Evolutionary conservation across 2,329 filamentous ascomycete species (phyloP).

Genomic region (Amesomyces nigricolor): DNA sequence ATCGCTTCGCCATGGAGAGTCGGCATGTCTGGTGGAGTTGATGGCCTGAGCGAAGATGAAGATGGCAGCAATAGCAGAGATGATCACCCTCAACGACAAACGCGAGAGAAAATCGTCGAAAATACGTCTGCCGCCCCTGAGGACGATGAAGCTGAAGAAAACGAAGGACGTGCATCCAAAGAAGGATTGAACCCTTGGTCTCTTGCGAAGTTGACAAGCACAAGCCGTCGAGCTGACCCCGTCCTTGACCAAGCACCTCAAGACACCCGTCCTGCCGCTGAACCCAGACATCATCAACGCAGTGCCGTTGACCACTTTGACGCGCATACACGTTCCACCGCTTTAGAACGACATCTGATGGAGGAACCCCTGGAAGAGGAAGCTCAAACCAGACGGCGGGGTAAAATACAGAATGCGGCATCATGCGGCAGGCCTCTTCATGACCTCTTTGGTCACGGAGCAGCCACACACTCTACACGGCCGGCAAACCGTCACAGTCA

Average conservation of each 20-base stretch:
- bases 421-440: not conserved
- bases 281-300: not conserved
- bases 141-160: not conserved
- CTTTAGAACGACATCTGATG: not conserved
- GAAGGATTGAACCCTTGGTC: constrained; percentile 36
- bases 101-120: not conserved
- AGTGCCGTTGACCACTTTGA: no score
- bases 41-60: constrained; percentile 13
- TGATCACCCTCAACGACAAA: not conserved
- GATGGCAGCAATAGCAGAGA: not conserved
- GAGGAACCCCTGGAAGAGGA: no score
- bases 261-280: not conserved
- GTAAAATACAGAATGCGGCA: not conserved
- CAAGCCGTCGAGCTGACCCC: constrained; percentile 15
- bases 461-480: not conserved
- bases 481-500: not conserved
- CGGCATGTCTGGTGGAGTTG: constrained; percentile 22
- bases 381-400: not conserved
- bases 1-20: constrained; percentile 12
- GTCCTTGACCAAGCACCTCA: constrained; percentile 10
- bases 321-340: not conserved
- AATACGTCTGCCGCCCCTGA: not conserved
- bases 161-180: not conserved
- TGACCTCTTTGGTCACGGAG: not conserved
- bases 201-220: constrained; percentile 32